Conservation (phyloP, 1,284 basidiomycete genomes). For the Phenoliferia sp. region DNA sequence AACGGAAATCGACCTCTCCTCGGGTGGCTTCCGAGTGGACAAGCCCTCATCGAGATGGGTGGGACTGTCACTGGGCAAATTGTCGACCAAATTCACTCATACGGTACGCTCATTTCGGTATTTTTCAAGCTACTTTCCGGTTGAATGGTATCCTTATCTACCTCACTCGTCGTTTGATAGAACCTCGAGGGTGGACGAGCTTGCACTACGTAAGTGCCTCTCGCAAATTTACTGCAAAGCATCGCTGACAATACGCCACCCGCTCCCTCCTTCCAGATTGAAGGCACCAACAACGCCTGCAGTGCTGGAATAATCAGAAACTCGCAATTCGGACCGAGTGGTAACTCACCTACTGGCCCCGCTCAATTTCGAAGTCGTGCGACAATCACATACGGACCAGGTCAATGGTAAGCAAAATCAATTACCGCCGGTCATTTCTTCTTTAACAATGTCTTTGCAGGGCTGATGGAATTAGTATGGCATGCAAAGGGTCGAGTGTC, state of each 20-base stretch:
- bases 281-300: background rate
- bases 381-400: slow-evolving; percentile 11
- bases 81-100: slow-evolving; percentile 24
- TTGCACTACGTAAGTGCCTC: background rate
- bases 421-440: background rate
- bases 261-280: slow-evolving; percentile 5
- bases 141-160: slow-evolving; percentile 9
- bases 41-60: slow-evolving; percentile 44
- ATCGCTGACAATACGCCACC: slow-evolving; percentile 18
- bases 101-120: slow-evolving; percentile 19
- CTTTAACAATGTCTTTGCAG: background rate
- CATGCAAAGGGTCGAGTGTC: slow-evolving; percentile 62
- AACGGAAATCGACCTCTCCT: slow-evolving; percentile 41
- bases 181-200: background rate
- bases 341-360: slow-evolving; percentile 21
- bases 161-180: slow-evolving; percentile 9
- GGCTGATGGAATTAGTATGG: slow-evolving; percentile 73
- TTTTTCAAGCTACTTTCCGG: no score
- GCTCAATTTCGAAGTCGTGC: slow-evolving; percentile 9
- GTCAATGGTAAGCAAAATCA: slow-evolving; percentile 25
- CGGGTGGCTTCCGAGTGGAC: slow-evolving; percentile 38
- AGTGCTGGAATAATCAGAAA: slow-evolving; percentile 6
- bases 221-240: background rate
- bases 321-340: slow-evolving; percentile 23
- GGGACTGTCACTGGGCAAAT: slow-evolving; percentile 38